Evolutionary conservation across 2,329 filamentous ascomycete genomes (phyloP), one percentile per base, ranked within the genome.

Genomic region (Chaetomiaceae sp.): DNA sequence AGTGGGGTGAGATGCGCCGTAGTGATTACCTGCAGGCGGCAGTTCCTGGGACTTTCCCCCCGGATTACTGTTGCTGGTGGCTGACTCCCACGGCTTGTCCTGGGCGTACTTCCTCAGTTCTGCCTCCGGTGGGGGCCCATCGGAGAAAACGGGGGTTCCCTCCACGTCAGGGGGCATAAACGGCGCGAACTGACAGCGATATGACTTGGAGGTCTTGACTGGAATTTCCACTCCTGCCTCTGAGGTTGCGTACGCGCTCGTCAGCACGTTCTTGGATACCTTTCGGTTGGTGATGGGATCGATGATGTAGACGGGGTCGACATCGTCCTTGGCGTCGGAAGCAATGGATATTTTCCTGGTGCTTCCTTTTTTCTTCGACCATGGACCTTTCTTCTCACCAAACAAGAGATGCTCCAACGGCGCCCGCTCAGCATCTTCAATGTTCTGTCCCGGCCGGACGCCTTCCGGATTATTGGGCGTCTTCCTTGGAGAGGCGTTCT

Each of bases 251-350:
- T 50, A 55, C 18, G 53, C 4, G 11, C 9, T 29, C 6, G 33
- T 37, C 4, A n/a, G 1, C 0, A 15, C 2, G 3, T 32, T 27
- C 19, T 47, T 48, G 37, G 41, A 1, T 3, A 76, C 67, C 49
- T 70, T 76, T 27, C 75, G 70, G 51, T 81, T 81, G 14, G 76
- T 79, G 48, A 81, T 79, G 3, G 78, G 77, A 47, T 81, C 77
- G 35, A 81, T 79, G 17, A 68, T 60, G 38, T 68, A 72, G 8
- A 67, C 15, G 41, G 48, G 42, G 3, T 19, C 12, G 6, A 17
- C 0, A 10, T 20, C 11, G 26, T 18, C 3, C 10, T 29, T 6
- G 30, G 9, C n/a, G n/a, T n/a, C n/a, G n/a, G n/a, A n/a, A n/a
- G n/a, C n/a, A n/a, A n/a, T n/a, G n/a, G n/a, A n/a, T n/a, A n/a